Base-by-base conservation (phyloP, 129 eudicot species). In the Tagetes patula region DNA sequence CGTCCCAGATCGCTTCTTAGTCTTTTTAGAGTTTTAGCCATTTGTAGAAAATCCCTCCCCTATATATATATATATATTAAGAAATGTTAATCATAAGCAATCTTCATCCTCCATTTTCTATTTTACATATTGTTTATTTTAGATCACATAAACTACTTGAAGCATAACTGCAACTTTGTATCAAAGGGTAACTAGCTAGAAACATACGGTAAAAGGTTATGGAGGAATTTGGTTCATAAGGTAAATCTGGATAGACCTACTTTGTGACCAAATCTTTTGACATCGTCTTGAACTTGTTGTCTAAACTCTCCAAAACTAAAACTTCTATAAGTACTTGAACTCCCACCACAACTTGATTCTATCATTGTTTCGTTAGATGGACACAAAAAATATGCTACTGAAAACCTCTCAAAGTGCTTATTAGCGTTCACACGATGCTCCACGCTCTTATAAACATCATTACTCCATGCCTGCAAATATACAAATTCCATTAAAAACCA, bases 401-500 rank as follows among this genome's bases (percentile, higher is more conserved):
- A 93, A 66, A 80, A 85, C 78, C 98, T 93, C 79, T 89, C 98
- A 0, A 52, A 74, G 31, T 3, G 41, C 79, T 50, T 68, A 53
- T 89, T 93, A 0, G 87, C 82, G 46, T 85, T 87, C 45, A 93
- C 98, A 47, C 98, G 77, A 41, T 93, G 98, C 70, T 87, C 88
- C 62, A 87, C 87, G 54, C 98, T 93, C 82, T 84, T 93, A 73
- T 89, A 93, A 14, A 84, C 84, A 20, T 76, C 80, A 47, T 93
- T 89, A 81, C 98, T 93, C 98, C 98, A 93, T 9, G 95, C 98
- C 98, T 92, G 83, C 71, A 77, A 14, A 55, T 14, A 55, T 20
- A 30, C 62, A 55, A 27, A n/a, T 20, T 55, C 37, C 32, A 8
- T 27, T 55, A 3, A 55, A 55, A 2, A 5, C 59, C 6, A 52